Conservation (phyloP, 352 stramenopile genomes). For the Phytophthora sojae region DNA sequence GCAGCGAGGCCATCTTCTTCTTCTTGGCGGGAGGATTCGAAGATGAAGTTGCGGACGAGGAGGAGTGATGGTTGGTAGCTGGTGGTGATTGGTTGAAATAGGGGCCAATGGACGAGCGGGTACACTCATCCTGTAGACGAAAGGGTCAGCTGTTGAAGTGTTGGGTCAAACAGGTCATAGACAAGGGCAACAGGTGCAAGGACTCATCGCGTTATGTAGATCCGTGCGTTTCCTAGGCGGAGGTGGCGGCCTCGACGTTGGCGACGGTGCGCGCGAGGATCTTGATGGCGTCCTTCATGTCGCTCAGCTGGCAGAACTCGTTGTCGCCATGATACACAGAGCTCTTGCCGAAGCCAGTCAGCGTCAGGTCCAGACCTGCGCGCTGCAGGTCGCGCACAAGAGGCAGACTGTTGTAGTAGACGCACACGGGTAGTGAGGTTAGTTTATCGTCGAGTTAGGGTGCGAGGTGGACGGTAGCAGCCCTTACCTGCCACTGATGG, state of each 20-base stretch:
- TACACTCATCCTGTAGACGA: constrained; percentile 29
- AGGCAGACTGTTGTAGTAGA: constrained; percentile 41
- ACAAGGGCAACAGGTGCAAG: background rate
- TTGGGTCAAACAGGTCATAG: background rate
- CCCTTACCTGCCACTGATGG: constrained; percentile 84
- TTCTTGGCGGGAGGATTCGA: background rate
- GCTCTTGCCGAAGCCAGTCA: constrained; percentile 79
- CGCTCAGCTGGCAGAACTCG: constrained; percentile 87
- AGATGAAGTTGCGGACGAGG: background rate
- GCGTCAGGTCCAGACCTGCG: constrained; percentile 69
- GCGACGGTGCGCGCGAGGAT: constrained; percentile 85
- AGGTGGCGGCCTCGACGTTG: constrained; percentile 60
- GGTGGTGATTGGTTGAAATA: background rate
- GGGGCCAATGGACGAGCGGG: background rate
- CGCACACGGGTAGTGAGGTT: background rate
- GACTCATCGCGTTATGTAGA: constrained; percentile 12
- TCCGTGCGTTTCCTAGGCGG: constrained; percentile 11
- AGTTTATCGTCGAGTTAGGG: background rate
- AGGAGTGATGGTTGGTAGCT: background rate
- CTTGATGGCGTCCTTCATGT: constrained; percentile 89
- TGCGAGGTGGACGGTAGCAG: background rate
- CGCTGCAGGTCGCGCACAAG: constrained; percentile 80
- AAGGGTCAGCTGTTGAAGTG: constrained; percentile 8
- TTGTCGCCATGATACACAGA: constrained; percentile 93
- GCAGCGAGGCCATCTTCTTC: constrained; percentile 29